These are phyloP conservation scores for Phaffomyces thermotolerans DNA, from an alignment of 805 yeast species.

Conservation along the genomic window DNA sequence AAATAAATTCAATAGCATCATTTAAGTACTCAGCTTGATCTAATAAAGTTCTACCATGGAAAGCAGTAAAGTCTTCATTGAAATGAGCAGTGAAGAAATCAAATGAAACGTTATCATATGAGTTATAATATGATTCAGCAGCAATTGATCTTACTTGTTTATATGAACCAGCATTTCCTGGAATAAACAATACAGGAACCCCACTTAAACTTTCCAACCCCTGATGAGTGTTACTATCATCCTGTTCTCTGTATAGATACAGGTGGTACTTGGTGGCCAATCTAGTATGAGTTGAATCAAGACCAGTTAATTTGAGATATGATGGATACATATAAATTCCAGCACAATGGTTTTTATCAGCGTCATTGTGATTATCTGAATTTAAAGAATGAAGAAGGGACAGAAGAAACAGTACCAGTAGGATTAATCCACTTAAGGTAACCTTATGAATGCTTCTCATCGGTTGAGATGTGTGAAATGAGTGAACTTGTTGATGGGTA, in stretches of 20 bases:
- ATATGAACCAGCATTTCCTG: slow-evolving; percentile 96
- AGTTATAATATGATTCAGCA: slow-evolving; percentile 51
- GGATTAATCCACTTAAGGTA: not conserved
- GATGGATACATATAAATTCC: slow-evolving; percentile 78
- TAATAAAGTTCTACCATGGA: slow-evolving; percentile 86
- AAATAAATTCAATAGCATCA: slow-evolving; percentile 75
- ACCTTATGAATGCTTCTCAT: not conserved
- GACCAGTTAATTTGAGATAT: slow-evolving; percentile 65
- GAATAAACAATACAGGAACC: slow-evolving; percentile 85
- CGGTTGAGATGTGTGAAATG: too few species aligned
- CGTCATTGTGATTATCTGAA: slow-evolving; percentile 1
- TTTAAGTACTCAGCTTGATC: slow-evolving; percentile 92
- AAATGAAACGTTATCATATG: slow-evolving; percentile 33
- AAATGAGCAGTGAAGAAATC: slow-evolving; percentile 92
- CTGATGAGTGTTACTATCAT: slow-evolving; percentile 49
- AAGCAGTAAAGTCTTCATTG: slow-evolving; percentile 93
- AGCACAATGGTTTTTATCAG: slow-evolving; percentile 36
- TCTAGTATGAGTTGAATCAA: slow-evolving; percentile 61
- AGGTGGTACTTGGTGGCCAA: slow-evolving; percentile 80
- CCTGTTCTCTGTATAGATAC: slow-evolving; percentile 81
- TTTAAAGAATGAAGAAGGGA: not conserved
- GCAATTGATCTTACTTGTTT: slow-evolving; percentile 91
- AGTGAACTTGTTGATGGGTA: too few species aligned
- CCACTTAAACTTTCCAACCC: slow-evolving; percentile 40
- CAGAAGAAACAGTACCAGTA: slow-evolving; percentile 2